Conservation (phyloP, 805 yeast genomes). For the Nakazawaea wickerhamii region DNA sequence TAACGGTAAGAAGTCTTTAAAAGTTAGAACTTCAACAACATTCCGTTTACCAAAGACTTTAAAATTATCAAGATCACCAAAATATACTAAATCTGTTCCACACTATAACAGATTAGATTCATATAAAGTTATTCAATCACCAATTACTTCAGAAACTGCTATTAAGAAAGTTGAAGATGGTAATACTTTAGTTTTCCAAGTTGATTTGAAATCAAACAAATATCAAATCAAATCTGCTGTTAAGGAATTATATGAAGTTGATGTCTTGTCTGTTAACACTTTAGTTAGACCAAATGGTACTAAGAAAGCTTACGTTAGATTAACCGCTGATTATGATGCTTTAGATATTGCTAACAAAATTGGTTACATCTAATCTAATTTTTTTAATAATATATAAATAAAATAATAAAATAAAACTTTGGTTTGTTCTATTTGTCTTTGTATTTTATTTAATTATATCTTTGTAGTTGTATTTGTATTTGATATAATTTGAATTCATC, state of each 20-base stretch:
- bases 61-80: conserved; percentile 89
- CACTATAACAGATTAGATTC: conserved; percentile 97
- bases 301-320: conserved; percentile 99
- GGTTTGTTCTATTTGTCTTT: too few relatives aligned
- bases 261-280: conserved; percentile 90
- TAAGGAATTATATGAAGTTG: conserved; percentile 97
- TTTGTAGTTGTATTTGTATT: background rate
- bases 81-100: conserved; percentile 94
- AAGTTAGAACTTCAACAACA: conserved; percentile 92
- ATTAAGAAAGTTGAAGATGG: conserved; percentile 99
- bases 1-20: conserved; percentile 81
- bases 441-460: too few relatives aligned
- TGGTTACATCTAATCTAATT: conserved; percentile 80
- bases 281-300: conserved; percentile 98
- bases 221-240: conserved; percentile 97
- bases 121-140: conserved; percentile 88
- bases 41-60: conserved; percentile 98
- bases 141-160: conserved; percentile 97
- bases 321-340: conserved; percentile 99
- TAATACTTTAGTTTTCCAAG: conserved; percentile 99
- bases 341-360: conserved; percentile 99
- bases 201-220: conserved; percentile 96
- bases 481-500: too few relatives aligned
- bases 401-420: background rate
- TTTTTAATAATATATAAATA: background rate